Percentiles rank a stretch among this genome's conserved stretches.
Conservation (phyloP, 192 early-diverging fungal genomes). For the Mortierella hygrophila region DNA sequence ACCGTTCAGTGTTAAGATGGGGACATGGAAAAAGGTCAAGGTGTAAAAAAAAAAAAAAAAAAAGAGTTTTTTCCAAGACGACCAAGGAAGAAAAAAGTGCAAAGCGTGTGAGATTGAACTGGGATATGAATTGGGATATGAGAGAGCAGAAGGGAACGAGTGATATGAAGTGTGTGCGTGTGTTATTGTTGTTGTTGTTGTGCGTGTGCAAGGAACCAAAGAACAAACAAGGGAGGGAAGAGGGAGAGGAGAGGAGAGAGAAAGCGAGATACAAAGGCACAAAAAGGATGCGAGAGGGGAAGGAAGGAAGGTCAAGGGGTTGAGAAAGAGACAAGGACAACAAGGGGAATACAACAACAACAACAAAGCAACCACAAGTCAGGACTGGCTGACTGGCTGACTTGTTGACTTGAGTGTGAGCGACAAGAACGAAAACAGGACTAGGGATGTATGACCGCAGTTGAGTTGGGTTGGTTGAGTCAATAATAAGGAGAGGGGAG, state of each 20-base stretch:
- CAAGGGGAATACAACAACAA: constrained; percentile 2
- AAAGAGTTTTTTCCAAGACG: not conserved
- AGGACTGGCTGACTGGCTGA: not conserved
- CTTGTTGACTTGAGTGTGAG: not conserved
- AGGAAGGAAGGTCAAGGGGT: constrained; percentile 3
- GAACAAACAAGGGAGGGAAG: not conserved
- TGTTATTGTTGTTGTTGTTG: not conserved
- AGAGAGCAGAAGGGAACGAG: not conserved
- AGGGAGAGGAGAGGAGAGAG: constrained; percentile 2
- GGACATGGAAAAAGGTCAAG: not conserved
- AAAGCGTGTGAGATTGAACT: not conserved
- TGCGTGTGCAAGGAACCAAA: not conserved
- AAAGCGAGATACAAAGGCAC: not conserved
- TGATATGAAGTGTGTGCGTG: not conserved
- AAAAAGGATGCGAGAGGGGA: not conserved
- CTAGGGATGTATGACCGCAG: not conserved
- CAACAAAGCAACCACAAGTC: not conserved
- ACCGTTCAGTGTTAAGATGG: constrained; percentile 1
- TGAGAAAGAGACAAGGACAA: not conserved
- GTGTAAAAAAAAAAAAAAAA: not conserved
- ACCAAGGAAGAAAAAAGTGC: not conserved
- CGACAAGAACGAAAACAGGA: not conserved
- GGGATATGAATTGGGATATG: not conserved
- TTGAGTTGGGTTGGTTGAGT: not conserved
- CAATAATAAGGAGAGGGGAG: not conserved